phyloP scores from a whole-genome alignment of 441 rosid genomes.

The Jatropha multifida region DNA sequence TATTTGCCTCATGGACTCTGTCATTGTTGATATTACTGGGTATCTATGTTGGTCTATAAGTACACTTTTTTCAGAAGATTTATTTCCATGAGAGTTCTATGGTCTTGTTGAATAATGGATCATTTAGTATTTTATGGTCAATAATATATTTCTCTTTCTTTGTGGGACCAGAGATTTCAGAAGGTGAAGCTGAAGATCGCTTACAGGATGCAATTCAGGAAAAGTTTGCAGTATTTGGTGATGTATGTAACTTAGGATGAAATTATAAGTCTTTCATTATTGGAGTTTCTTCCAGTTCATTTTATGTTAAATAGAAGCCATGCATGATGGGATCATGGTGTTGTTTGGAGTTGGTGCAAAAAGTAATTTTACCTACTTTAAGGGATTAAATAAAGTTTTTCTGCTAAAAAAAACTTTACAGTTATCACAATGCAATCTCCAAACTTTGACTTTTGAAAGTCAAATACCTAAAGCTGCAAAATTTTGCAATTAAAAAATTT shows the following conservation, averaged over 20 bases:
- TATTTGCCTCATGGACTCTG: not conserved
- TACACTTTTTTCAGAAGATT: not conserved
- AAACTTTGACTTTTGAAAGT: not conserved
- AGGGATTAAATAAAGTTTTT: not conserved
- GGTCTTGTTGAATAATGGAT: slow-evolving; percentile 8
- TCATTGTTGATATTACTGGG: not conserved
- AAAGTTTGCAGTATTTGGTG: slow-evolving; percentile 95
- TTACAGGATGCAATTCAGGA: slow-evolving; percentile 98
- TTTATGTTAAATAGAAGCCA: not conserved
- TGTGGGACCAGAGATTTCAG: slow-evolving; percentile 77
- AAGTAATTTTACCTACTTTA: not conserved
- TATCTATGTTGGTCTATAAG: not conserved
- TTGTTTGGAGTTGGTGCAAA: not conserved
- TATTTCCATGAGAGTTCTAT: not conserved
- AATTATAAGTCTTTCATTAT: slow-evolving; percentile 18
- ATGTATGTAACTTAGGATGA: slow-evolving; percentile 55
- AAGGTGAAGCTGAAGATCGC: slow-evolving; percentile 97
- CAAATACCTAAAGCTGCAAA: not conserved
- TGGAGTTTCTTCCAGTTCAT: not conserved
- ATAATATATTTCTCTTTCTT: slow-evolving; percentile 24
- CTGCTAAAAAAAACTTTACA: not conserved
- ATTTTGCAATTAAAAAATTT: not conserved
- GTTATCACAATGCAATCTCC: not conserved
- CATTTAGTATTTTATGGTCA: slow-evolving; percentile 11
- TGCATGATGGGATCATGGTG: slow-evolving; percentile 1